Evolutionary conservation across 2,329 filamentous ascomycete species (phyloP), one percentile per base, ranked within the genome.

Genomic region (Simplicillium aogashimaense): DNA sequence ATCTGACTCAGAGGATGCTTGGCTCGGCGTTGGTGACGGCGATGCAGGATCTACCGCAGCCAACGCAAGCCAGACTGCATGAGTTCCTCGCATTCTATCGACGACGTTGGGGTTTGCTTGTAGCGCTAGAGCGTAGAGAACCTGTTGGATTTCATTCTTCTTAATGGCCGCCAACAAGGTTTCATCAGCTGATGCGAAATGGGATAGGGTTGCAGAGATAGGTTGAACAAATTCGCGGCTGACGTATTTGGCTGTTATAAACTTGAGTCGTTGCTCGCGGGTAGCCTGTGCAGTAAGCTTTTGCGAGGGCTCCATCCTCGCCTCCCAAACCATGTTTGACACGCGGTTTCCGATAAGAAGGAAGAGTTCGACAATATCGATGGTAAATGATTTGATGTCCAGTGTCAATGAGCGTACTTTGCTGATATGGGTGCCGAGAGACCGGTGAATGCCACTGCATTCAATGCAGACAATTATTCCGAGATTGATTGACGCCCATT

Each of bases 401-500:
- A 98, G 73, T 0, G 92, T 98, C 33, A 98, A 73, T 11, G 92
- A 97, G 40, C 92, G 84, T 32, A 98, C 80, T 65, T 98, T 98
- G 61, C 88, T 95, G 55, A 98, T 95, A 60, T 98, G 92, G 2
- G 92, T 98, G 11, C 92, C 92, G 3, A 98, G 73, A 1, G 90
- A 97, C 33, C 92, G 81, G 61, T 98, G 92, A 45, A 98, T 95
- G 47, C 92, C 92, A 57, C 89, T 95, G 64, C 92, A 98, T 61
- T 98, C 90, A 57, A 95, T 95, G 65, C 92, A 98, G 15, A 98
- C 74, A 40, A 98, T 82, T 44, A 98, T 95, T 35, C 86, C 92
- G 4, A 98, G 72, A 53, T 98, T 98, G 63, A 98, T 95, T 0
- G 92, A 97, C 20, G 97, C 92, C 92, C 92, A 98, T 61, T 98